Base-by-base conservation (phyloP, 352 stramenopile genomes). In the Phytopythium montanum region DNA sequence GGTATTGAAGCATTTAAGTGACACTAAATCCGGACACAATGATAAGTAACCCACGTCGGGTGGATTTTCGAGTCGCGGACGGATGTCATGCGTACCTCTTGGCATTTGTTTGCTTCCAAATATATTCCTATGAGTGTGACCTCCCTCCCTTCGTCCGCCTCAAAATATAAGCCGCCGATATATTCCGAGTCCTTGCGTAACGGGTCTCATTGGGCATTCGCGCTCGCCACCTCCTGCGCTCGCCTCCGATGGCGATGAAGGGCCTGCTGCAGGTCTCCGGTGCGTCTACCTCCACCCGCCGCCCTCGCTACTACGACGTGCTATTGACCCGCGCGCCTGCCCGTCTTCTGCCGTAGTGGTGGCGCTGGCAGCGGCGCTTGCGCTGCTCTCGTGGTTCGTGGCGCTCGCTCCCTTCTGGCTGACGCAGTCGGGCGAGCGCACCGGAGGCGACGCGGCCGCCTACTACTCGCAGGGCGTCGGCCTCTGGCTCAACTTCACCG, bases 401-500 rank as follows among this genome's bases (percentile, higher is more conserved):
- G 82, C 76, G 51, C 75, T 93, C 34, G 71, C 82, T 68, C 81
- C 83, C 23, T 73, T 72, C 28, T 93, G 83, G 83, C 60, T 89
- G 45, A 70, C 70, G 49, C 83, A 93, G 71, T 76, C 73, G 2
- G 83, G 83, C 29, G 62, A 82, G 56, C 77, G 72, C 33, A 70
- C 65, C 49, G 54, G 25, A 33, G 48, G 46, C 19, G 39, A 79
- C 18, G 54, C 28, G 33, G 44, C 50, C 14, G 39, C 79, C n/a
- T 84, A 81, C 62, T 93, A 93, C 70, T 81, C 83, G 33, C 83
- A 93, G 64, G 83, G 83, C 52, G 76, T 93, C 49, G 83, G 83
- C 1, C 61, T 93, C 21, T 93, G 83, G 83, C 79, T 89, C 58
- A 93, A 93, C 64, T 93, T 83, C 68, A 93, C 83, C 3, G 76